Percentiles rank a stretch among this genome's conserved stretches.
Conservation (phyloP, 495 filamentous ascomycete genomes). For the Xylaria longipes region DNA sequence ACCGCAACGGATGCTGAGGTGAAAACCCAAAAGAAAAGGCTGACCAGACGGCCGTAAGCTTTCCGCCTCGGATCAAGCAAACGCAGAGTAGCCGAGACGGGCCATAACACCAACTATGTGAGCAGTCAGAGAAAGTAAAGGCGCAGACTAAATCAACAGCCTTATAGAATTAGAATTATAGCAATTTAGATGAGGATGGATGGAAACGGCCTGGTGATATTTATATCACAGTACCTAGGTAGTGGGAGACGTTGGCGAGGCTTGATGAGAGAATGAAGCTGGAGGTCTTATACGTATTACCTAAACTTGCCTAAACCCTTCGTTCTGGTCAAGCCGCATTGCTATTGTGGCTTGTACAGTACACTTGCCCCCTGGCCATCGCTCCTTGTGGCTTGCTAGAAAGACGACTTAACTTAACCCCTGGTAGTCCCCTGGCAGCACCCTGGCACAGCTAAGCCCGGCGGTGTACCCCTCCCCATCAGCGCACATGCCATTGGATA, state of each 20-base stretch:
- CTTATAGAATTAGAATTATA: neutral
- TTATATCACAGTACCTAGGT: neutral
- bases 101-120: slow-evolving; percentile 2
- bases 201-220: neutral
- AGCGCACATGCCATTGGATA: neutral
- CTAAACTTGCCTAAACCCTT: neutral
- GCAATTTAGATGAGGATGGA: neutral
- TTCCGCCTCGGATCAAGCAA: neutral
- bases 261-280: neutral
- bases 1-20: neutral
- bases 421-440: too few relatives aligned
- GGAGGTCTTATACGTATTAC: neutral
- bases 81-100: neutral
- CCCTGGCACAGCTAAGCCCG: neutral
- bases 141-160: neutral
- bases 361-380: neutral
- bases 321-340: neutral
- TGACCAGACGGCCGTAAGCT: neutral
- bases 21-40: neutral
- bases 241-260: neutral
- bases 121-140: neutral
- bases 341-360: neutral
- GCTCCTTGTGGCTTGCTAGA: neutral
- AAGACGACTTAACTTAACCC: neutral
- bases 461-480: neutral